Conservation (phyloP, 768 basidiomycete species). For the Auriculariales sp. region DNA sequence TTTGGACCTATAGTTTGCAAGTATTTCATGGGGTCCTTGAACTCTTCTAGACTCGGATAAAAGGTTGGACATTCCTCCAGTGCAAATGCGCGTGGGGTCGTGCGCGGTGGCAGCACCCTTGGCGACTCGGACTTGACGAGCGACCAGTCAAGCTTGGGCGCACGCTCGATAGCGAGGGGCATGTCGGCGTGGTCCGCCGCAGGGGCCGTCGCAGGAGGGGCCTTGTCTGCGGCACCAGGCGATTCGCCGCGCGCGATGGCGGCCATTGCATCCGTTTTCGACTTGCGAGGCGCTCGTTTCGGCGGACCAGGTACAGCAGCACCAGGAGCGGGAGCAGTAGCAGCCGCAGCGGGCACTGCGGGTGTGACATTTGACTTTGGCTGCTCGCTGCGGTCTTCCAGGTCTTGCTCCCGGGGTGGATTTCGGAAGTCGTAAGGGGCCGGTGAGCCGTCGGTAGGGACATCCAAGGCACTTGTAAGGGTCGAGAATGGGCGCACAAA, state of each 20-base stretch:
- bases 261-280: conserved; percentile 75
- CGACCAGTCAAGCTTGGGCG: conserved; percentile 41
- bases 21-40: conserved; percentile 87
- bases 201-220: conserved; percentile 29
- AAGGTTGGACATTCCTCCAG: conserved; percentile 82
- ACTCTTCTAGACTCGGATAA: conserved; percentile 82
- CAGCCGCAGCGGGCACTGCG: not conserved
- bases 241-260: conserved; percentile 55
- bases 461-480: conserved; percentile 1
- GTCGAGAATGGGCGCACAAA: not conserved
- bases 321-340: not conserved
- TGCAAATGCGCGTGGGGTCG: conserved; percentile 60
- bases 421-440: not conserved
- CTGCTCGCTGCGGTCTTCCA: not conserved
- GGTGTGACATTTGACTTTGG: too few relatives aligned
- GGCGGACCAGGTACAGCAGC: too few relatives aligned
- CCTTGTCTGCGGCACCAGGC: conserved; percentile 38
- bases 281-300: conserved; percentile 73
- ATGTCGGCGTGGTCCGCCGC: conserved; percentile 23
- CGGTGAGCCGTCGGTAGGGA: not conserved
- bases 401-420: not conserved
- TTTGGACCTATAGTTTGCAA: conserved; percentile 64
- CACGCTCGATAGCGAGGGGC: not conserved
- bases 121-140: conserved; percentile 55
- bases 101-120: conserved; percentile 22